Conservation (phyloP, 768 basidiomycete genomes). For the Baorangia bicolor region DNA sequence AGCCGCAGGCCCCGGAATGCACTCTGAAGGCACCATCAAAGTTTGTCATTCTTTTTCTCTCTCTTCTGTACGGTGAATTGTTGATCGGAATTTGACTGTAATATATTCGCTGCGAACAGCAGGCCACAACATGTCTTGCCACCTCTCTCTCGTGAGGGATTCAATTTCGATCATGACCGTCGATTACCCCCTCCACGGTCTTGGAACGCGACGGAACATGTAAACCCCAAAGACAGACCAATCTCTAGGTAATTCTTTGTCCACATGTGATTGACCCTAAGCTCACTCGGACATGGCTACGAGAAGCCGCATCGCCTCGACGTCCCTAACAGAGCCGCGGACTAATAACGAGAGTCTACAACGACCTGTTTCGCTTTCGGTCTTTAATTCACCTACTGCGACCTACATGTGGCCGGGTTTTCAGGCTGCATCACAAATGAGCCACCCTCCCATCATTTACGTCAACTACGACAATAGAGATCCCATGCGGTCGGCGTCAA, state of each 20-base stretch:
- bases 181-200: conserved; percentile 33
- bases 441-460: conserved; percentile 39
- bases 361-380: conserved; percentile 38
- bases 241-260: conserved; percentile 25
- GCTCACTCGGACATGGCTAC: conserved; percentile 20
- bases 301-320: conserved; percentile 24
- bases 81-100: conserved; percentile 26
- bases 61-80: conserved; percentile 8
- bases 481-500: conserved; percentile 33
- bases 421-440: conserved; percentile 44
- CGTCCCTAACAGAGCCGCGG: conserved; percentile 20
- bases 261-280: conserved; percentile 5
- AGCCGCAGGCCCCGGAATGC: conserved; percentile 22
- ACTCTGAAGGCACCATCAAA: conserved; percentile 21
- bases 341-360: conserved; percentile 26
- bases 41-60: conserved; percentile 23
- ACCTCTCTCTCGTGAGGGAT: conserved; percentile 31
- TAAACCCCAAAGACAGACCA: conserved; percentile 22
- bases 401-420: conserved; percentile 50
- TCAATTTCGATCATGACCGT: conserved; percentile 35
- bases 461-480: conserved; percentile 35
- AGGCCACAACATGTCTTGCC: conserved; percentile 35
- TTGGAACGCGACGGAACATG: conserved; percentile 26
- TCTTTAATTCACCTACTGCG: conserved; percentile 44
- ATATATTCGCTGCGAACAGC: conserved; percentile 28